Evolutionary conservation across 352 stramenopile genomes (phyloP).

Genomic region (Pythium sukuiense): DNA sequence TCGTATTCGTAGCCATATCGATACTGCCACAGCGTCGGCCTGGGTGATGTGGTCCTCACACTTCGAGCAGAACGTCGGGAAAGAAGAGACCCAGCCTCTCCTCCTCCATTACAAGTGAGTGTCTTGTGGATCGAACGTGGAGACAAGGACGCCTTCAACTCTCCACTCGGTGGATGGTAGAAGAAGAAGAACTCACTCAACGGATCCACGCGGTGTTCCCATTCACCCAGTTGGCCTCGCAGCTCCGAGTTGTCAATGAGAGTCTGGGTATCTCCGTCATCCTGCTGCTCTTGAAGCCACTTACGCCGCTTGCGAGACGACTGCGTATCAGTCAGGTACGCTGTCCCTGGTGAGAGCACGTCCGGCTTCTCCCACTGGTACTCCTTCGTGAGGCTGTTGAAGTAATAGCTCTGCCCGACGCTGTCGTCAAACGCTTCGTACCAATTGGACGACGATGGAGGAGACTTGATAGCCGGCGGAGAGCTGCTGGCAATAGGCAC

Average conservation of each 20-base stretch:
- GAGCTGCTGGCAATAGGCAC: background rate
- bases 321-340: constrained; percentile 43
- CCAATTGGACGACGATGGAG: constrained; percentile 36
- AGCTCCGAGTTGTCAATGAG: constrained; percentile 38
- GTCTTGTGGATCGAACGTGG: constrained; percentile 48
- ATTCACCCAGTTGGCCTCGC: constrained; percentile 43
- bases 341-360: constrained; percentile 14
- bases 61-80: constrained; percentile 31
- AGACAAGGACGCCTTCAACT: constrained; percentile 57
- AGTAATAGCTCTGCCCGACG: constrained; percentile 73
- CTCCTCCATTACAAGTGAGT: background rate
- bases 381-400: constrained; percentile 68
- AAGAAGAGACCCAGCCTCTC: background rate
- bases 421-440: constrained; percentile 78
- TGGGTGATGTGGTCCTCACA: constrained; percentile 21
- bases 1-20: constrained; percentile 75
- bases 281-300: constrained; percentile 54
- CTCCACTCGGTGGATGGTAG: constrained; percentile 46
- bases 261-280: constrained; percentile 32
- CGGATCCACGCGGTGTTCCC: constrained; percentile 67
- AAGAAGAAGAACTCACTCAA: constrained; percentile 72
- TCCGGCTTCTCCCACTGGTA: constrained; percentile 73
- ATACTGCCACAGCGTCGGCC: constrained; percentile 74
- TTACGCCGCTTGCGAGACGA: constrained; percentile 39
- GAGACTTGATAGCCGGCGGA: background rate